Evolutionary conservation across 2,329 filamentous ascomycete genomes (phyloP).

Genomic region (Cladosporium oxysporum): DNA sequence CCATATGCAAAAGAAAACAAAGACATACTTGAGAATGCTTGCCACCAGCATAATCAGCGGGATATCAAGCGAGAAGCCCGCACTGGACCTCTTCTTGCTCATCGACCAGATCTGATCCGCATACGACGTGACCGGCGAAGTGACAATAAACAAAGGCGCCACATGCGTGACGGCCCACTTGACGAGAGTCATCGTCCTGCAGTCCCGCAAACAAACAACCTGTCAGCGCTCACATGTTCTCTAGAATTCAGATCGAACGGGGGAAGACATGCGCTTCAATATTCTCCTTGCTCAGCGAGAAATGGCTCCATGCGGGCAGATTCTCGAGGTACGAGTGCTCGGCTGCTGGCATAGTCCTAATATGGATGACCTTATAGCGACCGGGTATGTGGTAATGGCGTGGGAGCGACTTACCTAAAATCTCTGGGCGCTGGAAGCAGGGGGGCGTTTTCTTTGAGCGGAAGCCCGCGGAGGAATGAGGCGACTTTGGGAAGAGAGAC

Average conservation of each 20-base stretch:
- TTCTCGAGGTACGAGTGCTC: conserved; percentile 9
- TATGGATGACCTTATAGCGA: background rate
- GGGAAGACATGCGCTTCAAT: conserved; percentile 16
- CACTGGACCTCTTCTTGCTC: conserved; percentile 59
- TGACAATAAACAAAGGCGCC: conserved; percentile 52
- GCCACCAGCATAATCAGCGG: conserved; percentile 67
- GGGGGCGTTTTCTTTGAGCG: conserved; percentile 8
- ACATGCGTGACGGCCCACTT: conserved; percentile 39
- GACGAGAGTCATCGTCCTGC: conserved; percentile 36
- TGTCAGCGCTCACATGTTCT: conserved; percentile 6
- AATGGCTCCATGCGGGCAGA: background rate
- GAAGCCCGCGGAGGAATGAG: conserved; percentile 10
- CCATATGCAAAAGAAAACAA: background rate
- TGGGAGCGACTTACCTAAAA: conserved; percentile 17
- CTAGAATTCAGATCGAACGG: background rate
- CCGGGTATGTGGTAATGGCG: conserved; percentile 9
- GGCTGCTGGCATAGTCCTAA: background rate
- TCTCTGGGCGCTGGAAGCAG: conserved; percentile 17
- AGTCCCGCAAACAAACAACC: background rate
- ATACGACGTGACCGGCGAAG: conserved; percentile 66
- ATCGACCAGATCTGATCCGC: conserved; percentile 68
- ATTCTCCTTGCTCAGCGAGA: conserved; percentile 8
- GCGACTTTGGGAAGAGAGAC: background rate
- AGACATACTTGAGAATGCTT: conserved; percentile 60
- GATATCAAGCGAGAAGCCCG: conserved; percentile 67